Percentiles rank a stretch among this genome's conserved stretches.
Evolutionary conservation across 164 flowering plant species (phyloP).

Genomic region (Berberis vulgaris): DNA sequence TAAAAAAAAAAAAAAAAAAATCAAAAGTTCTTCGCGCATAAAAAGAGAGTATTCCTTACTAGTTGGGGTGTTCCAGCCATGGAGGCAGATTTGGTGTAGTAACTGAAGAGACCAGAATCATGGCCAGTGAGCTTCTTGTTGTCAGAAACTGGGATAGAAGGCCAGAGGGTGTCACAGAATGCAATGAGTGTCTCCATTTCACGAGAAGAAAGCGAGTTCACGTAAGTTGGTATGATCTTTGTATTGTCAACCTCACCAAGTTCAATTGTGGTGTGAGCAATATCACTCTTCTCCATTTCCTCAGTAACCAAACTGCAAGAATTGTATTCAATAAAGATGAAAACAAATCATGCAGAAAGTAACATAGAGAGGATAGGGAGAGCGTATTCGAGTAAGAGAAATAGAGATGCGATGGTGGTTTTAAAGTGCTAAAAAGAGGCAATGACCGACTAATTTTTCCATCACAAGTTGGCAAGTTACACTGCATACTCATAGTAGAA

Average conservation of each 20-base stretch:
- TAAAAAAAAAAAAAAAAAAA: neutral
- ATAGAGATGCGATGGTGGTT: neutral
- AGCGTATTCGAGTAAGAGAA: too few species aligned
- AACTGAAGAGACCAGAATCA: slow-evolving; percentile 14
- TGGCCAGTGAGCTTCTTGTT: neutral
- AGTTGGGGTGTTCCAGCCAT: slow-evolving; percentile 47
- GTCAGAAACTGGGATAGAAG: slow-evolving; percentile 1
- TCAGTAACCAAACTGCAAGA: too few species aligned
- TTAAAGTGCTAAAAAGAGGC: neutral
- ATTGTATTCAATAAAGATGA: too few species aligned
- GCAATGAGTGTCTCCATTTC: slow-evolving; percentile 15
- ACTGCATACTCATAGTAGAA: too few species aligned
- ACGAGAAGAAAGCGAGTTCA: slow-evolving; percentile 11
- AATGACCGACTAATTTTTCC: too few species aligned
- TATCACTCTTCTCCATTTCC: too few species aligned
- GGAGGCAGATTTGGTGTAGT: slow-evolving; percentile 63
- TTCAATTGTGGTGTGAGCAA: too few species aligned
- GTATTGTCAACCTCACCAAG: too few species aligned
- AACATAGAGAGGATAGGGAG: too few species aligned
- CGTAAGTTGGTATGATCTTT: too few species aligned
- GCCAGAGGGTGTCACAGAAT: slow-evolving; percentile 13
- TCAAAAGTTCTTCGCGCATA: neutral
- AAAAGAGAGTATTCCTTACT: slow-evolving; percentile 25
- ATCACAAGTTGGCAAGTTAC: too few species aligned
- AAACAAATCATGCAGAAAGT: too few species aligned